A percentile compares a stretch with the other conserved stretches of the same genome.
Evolutionary conservation across 1,284 basidiomycete genomes (phyloP).

Genomic region (Paramarasmius palmivorus): DNA sequence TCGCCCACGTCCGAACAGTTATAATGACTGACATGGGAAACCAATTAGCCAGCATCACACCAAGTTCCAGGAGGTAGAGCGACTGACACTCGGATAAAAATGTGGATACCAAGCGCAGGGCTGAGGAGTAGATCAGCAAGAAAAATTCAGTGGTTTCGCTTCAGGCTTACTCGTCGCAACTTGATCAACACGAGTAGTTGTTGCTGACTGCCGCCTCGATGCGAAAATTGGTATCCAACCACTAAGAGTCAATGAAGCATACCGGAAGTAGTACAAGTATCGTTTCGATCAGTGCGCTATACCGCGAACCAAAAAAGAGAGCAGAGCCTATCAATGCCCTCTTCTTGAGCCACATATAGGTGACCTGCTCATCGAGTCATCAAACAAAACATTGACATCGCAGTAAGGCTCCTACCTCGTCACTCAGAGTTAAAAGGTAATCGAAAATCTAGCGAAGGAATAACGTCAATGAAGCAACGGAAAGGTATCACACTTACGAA

Average conservation of each 20-base stretch:
- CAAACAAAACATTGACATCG: no score
- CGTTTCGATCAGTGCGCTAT: constrained; percentile 17
- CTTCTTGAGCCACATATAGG: constrained; percentile 17
- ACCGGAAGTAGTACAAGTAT: constrained; percentile 15
- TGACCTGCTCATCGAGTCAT: constrained; percentile 11
- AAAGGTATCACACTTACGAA: background rate
- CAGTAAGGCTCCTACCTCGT: constrained; percentile 21
- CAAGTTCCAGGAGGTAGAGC: background rate
- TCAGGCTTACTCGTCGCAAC: constrained; percentile 18
- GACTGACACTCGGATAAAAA: constrained; percentile 20
- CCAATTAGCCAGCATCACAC: background rate
- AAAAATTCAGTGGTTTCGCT: background rate
- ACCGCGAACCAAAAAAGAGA: constrained; percentile 19
- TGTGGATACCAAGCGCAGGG: constrained; percentile 18
- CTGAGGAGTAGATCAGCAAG: constrained; percentile 9
- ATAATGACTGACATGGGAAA: constrained; percentile 12
- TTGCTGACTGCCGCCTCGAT: background rate
- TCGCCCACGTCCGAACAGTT: constrained; percentile 20
- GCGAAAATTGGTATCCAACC: background rate
- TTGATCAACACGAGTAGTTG: constrained; percentile 5
- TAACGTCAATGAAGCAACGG: background rate
- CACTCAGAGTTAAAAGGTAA: constrained; percentile 18
- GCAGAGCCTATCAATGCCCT: constrained; percentile 13
- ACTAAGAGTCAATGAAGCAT: constrained; percentile 1
- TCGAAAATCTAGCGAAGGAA: constrained; percentile 17